Evolutionary conservation across 2,329 filamentous ascomycete genomes (phyloP).

Genomic region (Curvularia spicifera): DNA sequence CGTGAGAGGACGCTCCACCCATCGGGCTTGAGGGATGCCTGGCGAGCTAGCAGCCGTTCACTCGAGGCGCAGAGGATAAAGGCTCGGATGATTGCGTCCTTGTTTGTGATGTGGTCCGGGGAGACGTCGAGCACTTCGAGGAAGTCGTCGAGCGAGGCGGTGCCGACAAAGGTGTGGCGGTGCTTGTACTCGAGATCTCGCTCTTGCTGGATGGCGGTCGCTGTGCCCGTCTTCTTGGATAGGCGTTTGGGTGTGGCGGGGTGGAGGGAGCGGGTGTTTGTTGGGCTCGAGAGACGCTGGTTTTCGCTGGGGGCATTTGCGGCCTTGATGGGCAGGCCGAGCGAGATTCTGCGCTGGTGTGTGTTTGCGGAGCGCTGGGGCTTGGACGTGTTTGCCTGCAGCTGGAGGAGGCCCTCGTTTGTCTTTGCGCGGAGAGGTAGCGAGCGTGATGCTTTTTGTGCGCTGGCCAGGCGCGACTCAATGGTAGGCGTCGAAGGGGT

Average conservation of each 20-base stretch:
- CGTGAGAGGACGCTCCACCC: constrained; percentile 40
- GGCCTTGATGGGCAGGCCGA: constrained; percentile 29
- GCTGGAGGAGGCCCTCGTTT: constrained; percentile 30
- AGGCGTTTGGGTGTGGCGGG: constrained; percentile 11
- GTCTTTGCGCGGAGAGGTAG: constrained; percentile 27
- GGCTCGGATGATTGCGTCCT: constrained; percentile 30
- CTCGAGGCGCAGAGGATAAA: constrained; percentile 35
- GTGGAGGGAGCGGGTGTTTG: constrained; percentile 15
- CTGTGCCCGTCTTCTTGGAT: constrained; percentile 14
- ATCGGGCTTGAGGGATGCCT: constrained; percentile 25
- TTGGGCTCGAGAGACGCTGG: constrained; percentile 11
- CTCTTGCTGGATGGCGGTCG: constrained; percentile 25
- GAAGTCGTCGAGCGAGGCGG: constrained; percentile 41
- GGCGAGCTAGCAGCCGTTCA: constrained; percentile 37
- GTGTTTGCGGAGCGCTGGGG: constrained; percentile 14
- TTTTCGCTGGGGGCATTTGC: constrained; percentile 10
- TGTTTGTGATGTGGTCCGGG: constrained; percentile 26
- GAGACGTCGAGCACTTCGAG: constrained; percentile 36
- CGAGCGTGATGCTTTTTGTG: constrained; percentile 18
- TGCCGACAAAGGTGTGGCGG: constrained; percentile 45
- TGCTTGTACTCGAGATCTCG: constrained; percentile 43
- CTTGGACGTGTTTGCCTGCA: constrained; percentile 27
- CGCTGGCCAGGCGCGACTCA: constrained; percentile 19
- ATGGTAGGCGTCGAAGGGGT: constrained; percentile 25
- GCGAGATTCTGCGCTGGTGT: constrained; percentile 31